Conservation (phyloP, 2,329 filamentous ascomycete genomes). For the Penicillium sp. region DNA sequence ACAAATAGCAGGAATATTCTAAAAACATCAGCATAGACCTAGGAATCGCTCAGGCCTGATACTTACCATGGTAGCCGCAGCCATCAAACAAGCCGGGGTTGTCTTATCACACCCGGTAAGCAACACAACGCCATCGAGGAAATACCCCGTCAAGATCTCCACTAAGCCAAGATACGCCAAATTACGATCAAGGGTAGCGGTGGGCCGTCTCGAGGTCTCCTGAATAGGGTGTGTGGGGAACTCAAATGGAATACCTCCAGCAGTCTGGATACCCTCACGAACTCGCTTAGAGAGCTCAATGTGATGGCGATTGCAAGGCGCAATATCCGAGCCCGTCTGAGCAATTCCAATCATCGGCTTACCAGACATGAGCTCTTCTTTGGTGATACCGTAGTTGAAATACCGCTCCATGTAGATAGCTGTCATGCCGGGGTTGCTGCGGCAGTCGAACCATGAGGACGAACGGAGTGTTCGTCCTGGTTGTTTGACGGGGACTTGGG, state of each 20-base stretch:
- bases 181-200: constrained; percentile 51
- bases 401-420: constrained; percentile 52
- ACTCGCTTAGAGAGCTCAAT: constrained; percentile 51
- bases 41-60: constrained; percentile 3
- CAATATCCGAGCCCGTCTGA: constrained; percentile 51
- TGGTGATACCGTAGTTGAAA: constrained; percentile 51
- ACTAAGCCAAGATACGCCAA: constrained; percentile 49
- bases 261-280: constrained; percentile 50
- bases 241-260: constrained; percentile 51
- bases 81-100: constrained; percentile 52
- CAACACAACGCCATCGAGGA: constrained; percentile 51
- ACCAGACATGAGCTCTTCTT: constrained; percentile 49
- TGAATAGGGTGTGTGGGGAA: constrained; percentile 55
- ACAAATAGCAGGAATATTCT: constrained; percentile 52
- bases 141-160: constrained; percentile 50
- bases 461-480: constrained; percentile 39
- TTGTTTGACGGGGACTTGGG: constrained; percentile 29
- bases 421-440: constrained; percentile 45
- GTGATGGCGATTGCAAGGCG: constrained; percentile 53
- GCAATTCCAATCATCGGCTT: constrained; percentile 54
- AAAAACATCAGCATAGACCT: constrained; percentile 4
- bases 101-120: constrained; percentile 55
- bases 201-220: constrained; percentile 48
- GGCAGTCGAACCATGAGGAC: constrained; percentile 46
- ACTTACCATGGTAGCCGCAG: constrained; percentile 48